Evolutionary conservation across 2,329 filamentous ascomycete genomes (phyloP).

Genomic region (Xylaria sp.): DNA sequence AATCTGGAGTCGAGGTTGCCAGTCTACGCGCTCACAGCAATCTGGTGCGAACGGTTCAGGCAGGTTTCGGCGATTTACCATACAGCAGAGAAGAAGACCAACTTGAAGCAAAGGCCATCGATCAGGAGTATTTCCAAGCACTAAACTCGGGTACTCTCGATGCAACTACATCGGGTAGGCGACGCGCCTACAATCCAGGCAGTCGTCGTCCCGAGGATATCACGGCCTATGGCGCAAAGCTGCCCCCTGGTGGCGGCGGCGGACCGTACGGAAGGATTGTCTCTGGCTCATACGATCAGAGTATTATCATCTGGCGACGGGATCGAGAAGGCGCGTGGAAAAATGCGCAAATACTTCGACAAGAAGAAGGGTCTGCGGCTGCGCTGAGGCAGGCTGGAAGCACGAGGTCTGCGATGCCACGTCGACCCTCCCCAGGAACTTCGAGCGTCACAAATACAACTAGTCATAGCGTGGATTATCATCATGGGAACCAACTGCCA

Average conservation of each 20-base stretch:
- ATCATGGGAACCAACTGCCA: constrained; percentile 14
- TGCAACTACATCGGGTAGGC: constrained; percentile 32
- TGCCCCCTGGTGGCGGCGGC: constrained; percentile 86
- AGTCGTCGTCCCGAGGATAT: constrained; percentile 71
- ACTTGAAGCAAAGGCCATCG: constrained; percentile 65
- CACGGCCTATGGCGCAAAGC: constrained; percentile 72
- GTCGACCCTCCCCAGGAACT: constrained; percentile 16
- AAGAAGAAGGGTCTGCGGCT: constrained; percentile 61
- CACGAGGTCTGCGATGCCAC: constrained; percentile 12
- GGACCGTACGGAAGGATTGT: constrained; percentile 91
- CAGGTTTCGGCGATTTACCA: constrained; percentile 83
- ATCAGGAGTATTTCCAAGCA: constrained; percentile 64
- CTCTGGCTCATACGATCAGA: constrained; percentile 93
- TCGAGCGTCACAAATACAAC: constrained; percentile 8
- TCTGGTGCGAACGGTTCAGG: constrained; percentile 89
- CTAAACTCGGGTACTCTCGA: constrained; percentile 47
- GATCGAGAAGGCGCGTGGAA: constrained; percentile 82
- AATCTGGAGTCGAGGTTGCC: constrained; percentile 81
- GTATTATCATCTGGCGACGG: constrained; percentile 89
- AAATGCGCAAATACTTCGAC: constrained; percentile 66
- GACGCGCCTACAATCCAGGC: constrained; percentile 58
- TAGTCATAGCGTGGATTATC: constrained; percentile 11
- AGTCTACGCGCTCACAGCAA: constrained; percentile 76
- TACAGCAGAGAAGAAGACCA: constrained; percentile 72
- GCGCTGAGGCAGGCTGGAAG: constrained; percentile 34